A percentile compares a stretch with the other conserved stretches of the same genome.
Conservation (phyloP, 148 eudicot species). For the Polygonum maritimum region DNA sequence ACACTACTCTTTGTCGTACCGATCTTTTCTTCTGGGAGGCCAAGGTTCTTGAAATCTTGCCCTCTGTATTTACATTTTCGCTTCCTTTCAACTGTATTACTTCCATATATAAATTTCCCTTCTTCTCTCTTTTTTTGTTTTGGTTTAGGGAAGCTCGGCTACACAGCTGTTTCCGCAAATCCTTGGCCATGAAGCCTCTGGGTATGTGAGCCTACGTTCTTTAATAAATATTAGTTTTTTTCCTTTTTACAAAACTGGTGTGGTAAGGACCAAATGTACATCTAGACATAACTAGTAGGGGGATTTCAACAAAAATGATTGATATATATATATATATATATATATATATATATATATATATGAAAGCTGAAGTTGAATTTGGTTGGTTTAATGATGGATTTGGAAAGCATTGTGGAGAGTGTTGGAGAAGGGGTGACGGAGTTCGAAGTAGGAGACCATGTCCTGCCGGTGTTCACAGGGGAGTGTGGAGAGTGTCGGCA, state of each 20-base stretch:
- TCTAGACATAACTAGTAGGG: no score
- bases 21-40: constrained; percentile 37
- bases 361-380: neutral
- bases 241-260: no score
- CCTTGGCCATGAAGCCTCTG: constrained; percentile 9
- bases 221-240: neutral
- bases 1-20: constrained; percentile 28
- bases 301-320: no score
- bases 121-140: neutral
- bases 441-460: constrained; percentile 3
- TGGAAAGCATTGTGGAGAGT: constrained; percentile 8
- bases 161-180: constrained; percentile 8
- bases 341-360: no score
- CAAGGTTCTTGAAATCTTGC: constrained; percentile 15
- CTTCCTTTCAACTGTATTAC: neutral
- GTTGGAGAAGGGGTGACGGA: constrained; percentile 6
- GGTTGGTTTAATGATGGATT: neutral
- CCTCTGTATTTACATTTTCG: neutral
- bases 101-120: no score
- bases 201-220: constrained; percentile 2
- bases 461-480: constrained; percentile 6
- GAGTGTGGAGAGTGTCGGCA: constrained; percentile 3
- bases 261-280: no score
- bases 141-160: neutral
- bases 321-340: no score